These are phyloP conservation scores for Chlorencoelia australis DNA, from an alignment of 2,329 filamentous ascomycete species.

Conservation along the genomic window DNA sequence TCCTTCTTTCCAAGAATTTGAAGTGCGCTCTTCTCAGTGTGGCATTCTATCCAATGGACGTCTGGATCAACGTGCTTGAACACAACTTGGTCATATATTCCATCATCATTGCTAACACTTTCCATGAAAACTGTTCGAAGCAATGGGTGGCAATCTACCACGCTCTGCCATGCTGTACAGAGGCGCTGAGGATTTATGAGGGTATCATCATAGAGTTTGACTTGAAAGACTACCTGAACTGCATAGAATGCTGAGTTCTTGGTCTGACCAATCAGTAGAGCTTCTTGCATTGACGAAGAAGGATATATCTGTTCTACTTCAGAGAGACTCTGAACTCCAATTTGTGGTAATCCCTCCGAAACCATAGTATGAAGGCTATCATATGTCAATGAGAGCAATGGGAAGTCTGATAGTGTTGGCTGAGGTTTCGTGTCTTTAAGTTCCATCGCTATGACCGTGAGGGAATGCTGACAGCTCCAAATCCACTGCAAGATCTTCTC, in stretches of 20 bases:
- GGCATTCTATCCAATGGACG: background rate
- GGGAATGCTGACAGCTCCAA: slow-evolving; percentile 10
- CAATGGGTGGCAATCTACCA: slow-evolving; percentile 8
- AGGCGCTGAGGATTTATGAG: slow-evolving; percentile 17
- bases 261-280: background rate
- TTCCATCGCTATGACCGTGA: no score
- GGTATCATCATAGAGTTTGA: slow-evolving; percentile 1
- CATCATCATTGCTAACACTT: slow-evolving; percentile 9
- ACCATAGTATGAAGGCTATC: background rate
- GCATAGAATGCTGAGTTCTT: background rate
- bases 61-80: slow-evolving; percentile 7
- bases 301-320: slow-evolving; percentile 8
- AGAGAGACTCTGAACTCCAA: background rate
- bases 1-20: background rate
- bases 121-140: slow-evolving; percentile 17
- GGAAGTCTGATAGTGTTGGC: slow-evolving; percentile 9
- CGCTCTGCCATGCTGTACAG: slow-evolving; percentile 9
- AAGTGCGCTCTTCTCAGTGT: no score
- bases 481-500: slow-evolving; percentile 12
- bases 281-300: slow-evolving; percentile 8
- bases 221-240: background rate
- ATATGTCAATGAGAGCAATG: slow-evolving; percentile 1
- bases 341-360: background rate
- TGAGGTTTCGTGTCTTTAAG: background rate
- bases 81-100: slow-evolving; percentile 22